Conservation (phyloP, 2,329 filamentous ascomycete species). For the Periconia sp. region DNA sequence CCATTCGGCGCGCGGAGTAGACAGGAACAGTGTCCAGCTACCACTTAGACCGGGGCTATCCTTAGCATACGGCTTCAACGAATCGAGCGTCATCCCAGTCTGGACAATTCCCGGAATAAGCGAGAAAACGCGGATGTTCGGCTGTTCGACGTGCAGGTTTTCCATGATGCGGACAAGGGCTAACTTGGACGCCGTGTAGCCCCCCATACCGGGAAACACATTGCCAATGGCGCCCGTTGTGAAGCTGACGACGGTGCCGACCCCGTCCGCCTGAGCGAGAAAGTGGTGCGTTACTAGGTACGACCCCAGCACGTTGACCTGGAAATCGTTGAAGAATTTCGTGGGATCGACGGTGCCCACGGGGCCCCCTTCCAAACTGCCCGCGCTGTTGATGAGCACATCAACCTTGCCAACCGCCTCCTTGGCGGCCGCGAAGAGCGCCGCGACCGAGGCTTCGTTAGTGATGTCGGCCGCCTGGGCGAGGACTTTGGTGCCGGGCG, state of each 20-base stretch:
- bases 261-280: constrained; percentile 6
- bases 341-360: constrained; percentile 8
- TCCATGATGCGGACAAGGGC: constrained; percentile 27
- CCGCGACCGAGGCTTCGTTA: constrained; percentile 19
- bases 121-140: constrained; percentile 25
- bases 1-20: constrained; percentile 22
- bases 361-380: constrained; percentile 7
- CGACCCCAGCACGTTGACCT: constrained; percentile 23
- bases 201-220: constrained; percentile 20
- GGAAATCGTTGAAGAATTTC: constrained; percentile 19
- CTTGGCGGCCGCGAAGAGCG: constrained; percentile 19
- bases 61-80: constrained; percentile 22
- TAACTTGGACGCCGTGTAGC: constrained; percentile 30
- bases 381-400: constrained; percentile 25
- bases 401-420: constrained; percentile 17
- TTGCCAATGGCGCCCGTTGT: constrained; percentile 19
- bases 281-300: constrained; percentile 21
- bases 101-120: constrained; percentile 30
- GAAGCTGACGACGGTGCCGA: constrained; percentile 26
- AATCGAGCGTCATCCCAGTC: constrained; percentile 15
- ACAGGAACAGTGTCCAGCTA: constrained; percentile 20
- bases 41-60: constrained; percentile 20
- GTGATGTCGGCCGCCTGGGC: constrained; percentile 26
- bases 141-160: constrained; percentile 26
- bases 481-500: constrained; percentile 23